Evolutionary conservation across 2,329 filamentous ascomycete genomes (phyloP).

Genomic region (Blastomyces emzantsi): DNA sequence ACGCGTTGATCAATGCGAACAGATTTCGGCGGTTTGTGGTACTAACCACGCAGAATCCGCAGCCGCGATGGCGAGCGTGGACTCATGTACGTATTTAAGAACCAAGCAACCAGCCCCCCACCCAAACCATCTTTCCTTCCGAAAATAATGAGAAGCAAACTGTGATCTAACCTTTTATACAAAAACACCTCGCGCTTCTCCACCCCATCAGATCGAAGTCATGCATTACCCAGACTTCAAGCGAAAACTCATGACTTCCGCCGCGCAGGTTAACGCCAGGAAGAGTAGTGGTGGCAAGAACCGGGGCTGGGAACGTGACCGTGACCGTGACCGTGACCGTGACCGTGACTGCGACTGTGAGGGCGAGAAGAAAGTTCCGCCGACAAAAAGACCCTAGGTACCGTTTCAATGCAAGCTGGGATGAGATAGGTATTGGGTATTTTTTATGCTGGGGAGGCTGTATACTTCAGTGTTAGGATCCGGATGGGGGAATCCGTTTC

Average conservation of each 20-base stretch:
- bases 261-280: not conserved
- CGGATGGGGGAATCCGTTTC: too few species aligned
- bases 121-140: not conserved
- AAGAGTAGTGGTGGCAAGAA: not conserved
- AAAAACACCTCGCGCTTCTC: not conserved
- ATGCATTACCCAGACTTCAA: constrained; percentile 15
- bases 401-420: too few species aligned
- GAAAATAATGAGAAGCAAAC: not conserved
- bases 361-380: not conserved
- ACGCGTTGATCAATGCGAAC: constrained; percentile 26
- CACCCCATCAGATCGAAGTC: constrained; percentile 14
- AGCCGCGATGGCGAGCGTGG: constrained; percentile 25
- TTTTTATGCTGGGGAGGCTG: too few species aligned
- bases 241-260: constrained; percentile 6
- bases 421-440: too few species aligned
- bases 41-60: constrained; percentile 20
- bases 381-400: not conserved
- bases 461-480: too few species aligned
- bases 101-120: not conserved
- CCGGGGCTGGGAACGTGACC: not conserved
- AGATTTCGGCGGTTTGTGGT: constrained; percentile 28
- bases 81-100: constrained; percentile 21
- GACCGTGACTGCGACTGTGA: not conserved
- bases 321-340: not conserved
- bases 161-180: not conserved